Percentiles rank a stretch among this genome's conserved stretches.
These are phyloP conservation scores for Bipolaris zeicola DNA, from an alignment of 2,329 filamentous ascomycete species.

Conservation along the genomic window DNA sequence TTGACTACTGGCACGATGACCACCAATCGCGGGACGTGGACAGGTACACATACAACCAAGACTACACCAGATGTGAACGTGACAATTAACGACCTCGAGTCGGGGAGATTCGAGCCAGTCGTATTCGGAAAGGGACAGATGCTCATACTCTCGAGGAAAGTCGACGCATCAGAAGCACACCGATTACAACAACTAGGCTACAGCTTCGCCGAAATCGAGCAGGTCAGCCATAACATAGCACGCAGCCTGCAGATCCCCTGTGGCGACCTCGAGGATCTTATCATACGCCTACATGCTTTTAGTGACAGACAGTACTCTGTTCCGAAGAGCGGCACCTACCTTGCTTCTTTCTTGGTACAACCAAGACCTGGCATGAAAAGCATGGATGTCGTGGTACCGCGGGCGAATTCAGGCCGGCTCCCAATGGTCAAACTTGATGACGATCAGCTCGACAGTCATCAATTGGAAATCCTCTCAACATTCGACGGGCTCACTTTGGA, in stretches of 20 bases:
- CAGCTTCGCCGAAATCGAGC: conserved; percentile 66
- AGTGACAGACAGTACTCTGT: conserved; percentile 48
- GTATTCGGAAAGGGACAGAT: conserved; percentile 74
- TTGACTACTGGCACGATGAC: conserved; percentile 67
- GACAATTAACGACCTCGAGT: conserved; percentile 47
- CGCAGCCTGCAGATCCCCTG: conserved; percentile 75
- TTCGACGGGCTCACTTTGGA: conserved; percentile 37
- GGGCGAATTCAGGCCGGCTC: conserved; percentile 48
- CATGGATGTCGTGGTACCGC: conserved; percentile 54
- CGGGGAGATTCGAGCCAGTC: conserved; percentile 40
- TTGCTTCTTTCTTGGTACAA: conserved; percentile 50
- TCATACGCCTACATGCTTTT: conserved; percentile 69
- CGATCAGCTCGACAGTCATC: conserved; percentile 31
- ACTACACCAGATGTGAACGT: conserved; percentile 34
- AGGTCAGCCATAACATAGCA: conserved; percentile 72
- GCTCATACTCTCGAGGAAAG: conserved; percentile 75
- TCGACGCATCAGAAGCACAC: conserved; percentile 64
- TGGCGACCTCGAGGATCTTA: conserved; percentile 63
- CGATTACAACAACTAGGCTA: conserved; percentile 74
- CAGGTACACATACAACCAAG: conserved; percentile 24
- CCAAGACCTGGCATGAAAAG: conserved; percentile 46
- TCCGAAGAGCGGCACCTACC: conserved; percentile 53
- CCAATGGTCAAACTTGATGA: conserved; percentile 52
- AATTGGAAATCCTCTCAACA: conserved; percentile 30
- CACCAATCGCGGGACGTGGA: conserved; percentile 64